Conservation (phyloP, 2,329 filamentous ascomycete species). For the Raffaelea albimanens region DNA sequence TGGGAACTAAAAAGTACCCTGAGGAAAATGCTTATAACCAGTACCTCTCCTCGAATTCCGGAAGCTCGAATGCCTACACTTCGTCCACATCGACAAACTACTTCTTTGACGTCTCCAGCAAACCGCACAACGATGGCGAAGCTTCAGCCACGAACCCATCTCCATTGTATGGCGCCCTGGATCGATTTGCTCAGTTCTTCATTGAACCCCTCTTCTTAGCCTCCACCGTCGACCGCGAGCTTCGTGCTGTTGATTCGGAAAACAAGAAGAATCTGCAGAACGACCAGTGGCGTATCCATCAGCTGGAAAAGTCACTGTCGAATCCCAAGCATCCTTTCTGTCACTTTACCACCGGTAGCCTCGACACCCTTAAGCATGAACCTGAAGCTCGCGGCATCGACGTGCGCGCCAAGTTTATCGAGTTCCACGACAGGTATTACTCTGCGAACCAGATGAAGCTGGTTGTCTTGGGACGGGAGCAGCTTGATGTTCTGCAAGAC, state of each 20-base stretch:
- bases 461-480: slow-evolving; percentile 73
- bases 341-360: slow-evolving; percentile 85
- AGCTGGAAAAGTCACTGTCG: slow-evolving; percentile 80
- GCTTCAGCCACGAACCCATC: slow-evolving; percentile 47
- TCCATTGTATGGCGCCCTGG: slow-evolving; percentile 68
- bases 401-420: slow-evolving; percentile 83
- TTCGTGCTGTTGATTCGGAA: slow-evolving; percentile 85
- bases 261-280: slow-evolving; percentile 97
- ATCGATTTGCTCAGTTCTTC: slow-evolving; percentile 92
- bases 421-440: slow-evolving; percentile 83
- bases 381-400: slow-evolving; percentile 73
- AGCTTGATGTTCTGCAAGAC: slow-evolving; percentile 68
- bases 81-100: slow-evolving; percentile 92
- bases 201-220: slow-evolving; percentile 78
- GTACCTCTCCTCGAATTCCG: slow-evolving; percentile 83
- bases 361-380: slow-evolving; percentile 73
- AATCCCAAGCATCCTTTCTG: slow-evolving; percentile 83
- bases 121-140: slow-evolving; percentile 52
- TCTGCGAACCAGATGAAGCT: slow-evolving; percentile 93
- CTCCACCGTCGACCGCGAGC: slow-evolving; percentile 75
- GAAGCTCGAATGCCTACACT: slow-evolving; percentile 91
- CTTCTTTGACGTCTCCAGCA: slow-evolving; percentile 89
- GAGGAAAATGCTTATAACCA: slow-evolving; percentile 92
- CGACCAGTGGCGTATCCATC: slow-evolving; percentile 78
- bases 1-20: slow-evolving; percentile 98